Conservation (phyloP, 176 grass and related monocot genomes). For the Hsuehochloa calcarea region DNA sequence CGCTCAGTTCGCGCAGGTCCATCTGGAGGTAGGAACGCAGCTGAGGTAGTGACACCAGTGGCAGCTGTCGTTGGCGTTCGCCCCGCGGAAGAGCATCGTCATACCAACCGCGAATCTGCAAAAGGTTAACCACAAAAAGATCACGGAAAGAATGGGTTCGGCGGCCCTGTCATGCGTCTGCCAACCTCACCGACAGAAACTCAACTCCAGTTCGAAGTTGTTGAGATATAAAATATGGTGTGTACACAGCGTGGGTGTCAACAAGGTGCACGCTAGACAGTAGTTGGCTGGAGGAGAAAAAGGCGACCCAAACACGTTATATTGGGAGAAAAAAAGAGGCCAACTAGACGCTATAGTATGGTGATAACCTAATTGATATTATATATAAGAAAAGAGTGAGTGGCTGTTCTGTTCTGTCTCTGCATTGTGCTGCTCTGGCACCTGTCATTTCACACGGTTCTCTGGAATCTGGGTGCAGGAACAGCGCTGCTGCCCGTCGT, state of each 20-base stretch:
- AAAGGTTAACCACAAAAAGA: not conserved
- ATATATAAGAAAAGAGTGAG: not conserved
- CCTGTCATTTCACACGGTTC: not conserved
- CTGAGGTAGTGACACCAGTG: constrained; percentile 91
- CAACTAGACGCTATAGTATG: not conserved
- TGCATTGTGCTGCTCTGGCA: not conserved
- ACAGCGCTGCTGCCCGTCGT: not conserved
- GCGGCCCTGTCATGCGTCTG: not conserved
- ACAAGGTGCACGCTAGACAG: constrained; percentile 5
- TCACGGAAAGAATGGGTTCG: constrained; percentile 36
- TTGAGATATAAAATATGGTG: not conserved
- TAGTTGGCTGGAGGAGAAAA: not conserved
- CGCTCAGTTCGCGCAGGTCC: constrained; percentile 67
- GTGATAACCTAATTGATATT: not conserved
- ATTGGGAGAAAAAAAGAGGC: not conserved
- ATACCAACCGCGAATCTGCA: constrained; percentile 72
- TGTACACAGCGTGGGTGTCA: not conserved
- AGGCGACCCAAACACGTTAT: not conserved
- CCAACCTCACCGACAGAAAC: constrained; percentile 39
- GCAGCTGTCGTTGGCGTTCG: constrained; percentile 80
- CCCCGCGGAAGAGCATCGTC: constrained; percentile 75
- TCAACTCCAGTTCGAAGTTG: not conserved
- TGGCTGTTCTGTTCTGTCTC: not conserved
- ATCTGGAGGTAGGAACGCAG: constrained; percentile 76
- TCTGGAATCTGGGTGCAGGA: not conserved